These are phyloP conservation scores for Pezicula neosporulosa DNA, from an alignment of 2,329 filamentous ascomycete genomes.

Conservation along the genomic window DNA sequence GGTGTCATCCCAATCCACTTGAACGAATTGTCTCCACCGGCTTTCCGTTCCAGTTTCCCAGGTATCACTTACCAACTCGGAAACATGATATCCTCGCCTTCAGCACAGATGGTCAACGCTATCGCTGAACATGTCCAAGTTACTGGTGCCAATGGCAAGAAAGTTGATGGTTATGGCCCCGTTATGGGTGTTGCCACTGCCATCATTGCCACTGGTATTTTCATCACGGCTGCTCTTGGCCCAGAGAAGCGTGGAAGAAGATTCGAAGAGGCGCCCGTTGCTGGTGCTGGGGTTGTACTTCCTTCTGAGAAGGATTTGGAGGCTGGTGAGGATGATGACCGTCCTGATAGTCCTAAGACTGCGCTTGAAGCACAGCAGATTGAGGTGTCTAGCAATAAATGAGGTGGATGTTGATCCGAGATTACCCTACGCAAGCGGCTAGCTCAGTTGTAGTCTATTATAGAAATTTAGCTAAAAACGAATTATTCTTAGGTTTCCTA, in stretches of 20 bases:
- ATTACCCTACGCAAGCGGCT: too few relatives aligned
- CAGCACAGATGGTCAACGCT: slow-evolving; percentile 73
- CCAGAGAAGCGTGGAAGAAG: slow-evolving; percentile 70
- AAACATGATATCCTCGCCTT: slow-evolving; percentile 67
- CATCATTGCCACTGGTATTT: slow-evolving; percentile 70
- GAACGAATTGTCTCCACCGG: slow-evolving; percentile 59
- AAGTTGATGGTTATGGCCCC: slow-evolving; percentile 68
- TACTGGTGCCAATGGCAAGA: slow-evolving; percentile 47
- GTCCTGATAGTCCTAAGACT: background rate
- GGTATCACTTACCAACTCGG: slow-evolving; percentile 62
- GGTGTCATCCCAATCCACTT: slow-evolving; percentile 54
- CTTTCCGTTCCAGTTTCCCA: slow-evolving; percentile 59
- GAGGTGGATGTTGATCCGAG: background rate
- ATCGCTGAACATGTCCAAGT: slow-evolving; percentile 62
- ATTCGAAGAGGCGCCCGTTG: slow-evolving; percentile 60
- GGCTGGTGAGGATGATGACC: slow-evolving; percentile 1
- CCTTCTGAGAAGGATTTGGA: slow-evolving; percentile 21
- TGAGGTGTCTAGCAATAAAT: background rate
- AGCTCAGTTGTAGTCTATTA: too few relatives aligned
- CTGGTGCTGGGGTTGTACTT: slow-evolving; percentile 44
- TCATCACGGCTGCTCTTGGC: slow-evolving; percentile 63
- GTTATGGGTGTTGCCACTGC: slow-evolving; percentile 74
- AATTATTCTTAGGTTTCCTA: too few relatives aligned
- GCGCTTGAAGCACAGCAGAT: background rate
- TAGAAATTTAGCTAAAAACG: too few relatives aligned